Conservation (phyloP, 768 basidiomycete genomes). For the Rubroboletus pulcherrimus region DNA sequence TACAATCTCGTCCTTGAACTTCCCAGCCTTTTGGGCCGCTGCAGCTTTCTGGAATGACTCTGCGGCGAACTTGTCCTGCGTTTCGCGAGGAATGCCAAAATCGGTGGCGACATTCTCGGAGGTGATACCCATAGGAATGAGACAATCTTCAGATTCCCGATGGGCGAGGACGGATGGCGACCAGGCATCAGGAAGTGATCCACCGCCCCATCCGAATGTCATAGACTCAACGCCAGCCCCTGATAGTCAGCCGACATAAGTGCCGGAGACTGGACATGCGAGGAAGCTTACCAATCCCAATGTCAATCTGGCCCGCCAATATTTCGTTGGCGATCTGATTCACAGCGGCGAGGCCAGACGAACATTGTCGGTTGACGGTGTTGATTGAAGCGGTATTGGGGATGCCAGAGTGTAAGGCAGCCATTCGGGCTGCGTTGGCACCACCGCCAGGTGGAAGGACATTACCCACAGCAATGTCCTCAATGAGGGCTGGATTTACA, state of each 20-base stretch:
- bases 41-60: constrained; percentile 82
- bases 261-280: background rate
- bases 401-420: constrained; percentile 81
- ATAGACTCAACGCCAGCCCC: constrained; percentile 90
- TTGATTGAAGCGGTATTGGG: constrained; percentile 70
- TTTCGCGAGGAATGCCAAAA: constrained; percentile 65
- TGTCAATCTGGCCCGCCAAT: constrained; percentile 72
- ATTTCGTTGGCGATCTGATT: constrained; percentile 83
- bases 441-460: constrained; percentile 87
- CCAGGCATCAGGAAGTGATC: constrained; percentile 51
- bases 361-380: constrained; percentile 90
- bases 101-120: constrained; percentile 89
- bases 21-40: constrained; percentile 73
- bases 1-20: constrained; percentile 80
- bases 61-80: constrained; percentile 85
- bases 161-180: constrained; percentile 63
- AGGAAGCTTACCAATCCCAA: constrained; percentile 71
- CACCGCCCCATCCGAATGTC: constrained; percentile 70
- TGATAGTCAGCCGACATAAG: constrained; percentile 25
- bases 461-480: constrained; percentile 83
- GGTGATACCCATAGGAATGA: constrained; percentile 89
- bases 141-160: constrained; percentile 74
- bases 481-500: constrained; percentile 78
- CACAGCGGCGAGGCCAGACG: constrained; percentile 79
- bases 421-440: constrained; percentile 79